Conservation (phyloP, 352 stramenopile genomes). For the Phytopythium aichiense region DNA sequence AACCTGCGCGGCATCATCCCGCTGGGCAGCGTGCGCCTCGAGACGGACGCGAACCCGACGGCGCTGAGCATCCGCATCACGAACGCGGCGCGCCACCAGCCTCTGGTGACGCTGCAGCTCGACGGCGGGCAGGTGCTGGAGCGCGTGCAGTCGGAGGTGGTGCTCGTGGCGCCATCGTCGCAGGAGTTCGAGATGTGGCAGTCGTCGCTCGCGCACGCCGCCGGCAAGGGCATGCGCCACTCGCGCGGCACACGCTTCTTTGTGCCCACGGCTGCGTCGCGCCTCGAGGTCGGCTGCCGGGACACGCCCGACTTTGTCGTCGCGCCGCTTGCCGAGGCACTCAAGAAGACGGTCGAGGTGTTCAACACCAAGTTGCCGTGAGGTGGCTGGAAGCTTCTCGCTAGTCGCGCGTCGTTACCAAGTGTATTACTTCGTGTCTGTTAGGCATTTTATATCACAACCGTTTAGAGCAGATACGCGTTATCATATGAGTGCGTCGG, state of each 20-base stretch:
- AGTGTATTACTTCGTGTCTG: no score
- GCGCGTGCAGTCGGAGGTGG: constrained; percentile 74
- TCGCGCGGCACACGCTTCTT: constrained; percentile 83
- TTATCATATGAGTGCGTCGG: no score
- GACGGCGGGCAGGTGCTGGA: constrained; percentile 81
- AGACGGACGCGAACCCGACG: constrained; percentile 45
- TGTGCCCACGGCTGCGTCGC: constrained; percentile 74
- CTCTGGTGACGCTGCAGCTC: constrained; percentile 74
- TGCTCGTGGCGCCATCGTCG: constrained; percentile 53
- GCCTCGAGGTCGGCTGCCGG: constrained; percentile 70
- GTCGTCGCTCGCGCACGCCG: constrained; percentile 77
- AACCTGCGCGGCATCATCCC: constrained; percentile 85
- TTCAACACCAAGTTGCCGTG: constrained; percentile 72
- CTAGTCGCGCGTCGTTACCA: constrained; percentile 4
- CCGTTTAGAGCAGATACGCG: no score
- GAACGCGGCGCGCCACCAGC: constrained; percentile 46
- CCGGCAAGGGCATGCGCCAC: constrained; percentile 74
- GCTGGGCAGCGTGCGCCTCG: constrained; percentile 67
- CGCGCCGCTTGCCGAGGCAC: constrained; percentile 58
- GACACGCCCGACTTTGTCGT: constrained; percentile 81
- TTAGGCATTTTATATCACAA: no score
- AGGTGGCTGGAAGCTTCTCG: not conserved
- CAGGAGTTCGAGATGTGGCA: constrained; percentile 90
- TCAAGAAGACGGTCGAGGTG: constrained; percentile 81
- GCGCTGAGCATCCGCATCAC: constrained; percentile 69